Evolutionary conservation across 352 stramenopile species (phyloP).

Genomic region (Globisporangium megalacanthum): DNA sequence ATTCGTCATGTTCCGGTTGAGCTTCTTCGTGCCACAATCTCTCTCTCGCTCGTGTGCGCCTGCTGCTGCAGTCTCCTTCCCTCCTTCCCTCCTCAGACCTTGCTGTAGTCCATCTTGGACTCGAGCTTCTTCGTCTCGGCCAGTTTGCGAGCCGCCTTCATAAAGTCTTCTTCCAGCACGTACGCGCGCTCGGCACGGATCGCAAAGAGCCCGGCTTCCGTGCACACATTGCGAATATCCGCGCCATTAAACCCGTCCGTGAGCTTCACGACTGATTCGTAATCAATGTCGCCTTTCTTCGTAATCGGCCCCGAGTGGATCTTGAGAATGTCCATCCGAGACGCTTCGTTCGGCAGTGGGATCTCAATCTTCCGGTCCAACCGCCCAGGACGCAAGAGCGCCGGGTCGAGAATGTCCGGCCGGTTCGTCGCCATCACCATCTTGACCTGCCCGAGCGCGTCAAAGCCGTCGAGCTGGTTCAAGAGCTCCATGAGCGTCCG

Average conservation of each 20-base stretch:
- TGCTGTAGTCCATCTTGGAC: constrained; percentile 99
- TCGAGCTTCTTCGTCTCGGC: constrained; percentile 99
- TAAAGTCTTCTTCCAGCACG: constrained; percentile 99
- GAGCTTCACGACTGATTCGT: constrained; percentile 99
- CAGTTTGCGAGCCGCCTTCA: constrained; percentile 99
- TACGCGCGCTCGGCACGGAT: constrained; percentile 98
- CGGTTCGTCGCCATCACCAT: constrained; percentile 99
- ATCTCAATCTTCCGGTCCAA: constrained; percentile 99
- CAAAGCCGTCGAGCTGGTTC: constrained; percentile 99
- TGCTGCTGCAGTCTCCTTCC: background rate
- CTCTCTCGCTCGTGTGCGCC: background rate
- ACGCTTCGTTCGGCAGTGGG: constrained; percentile 97
- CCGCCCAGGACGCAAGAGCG: constrained; percentile 95
- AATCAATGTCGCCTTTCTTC: constrained; percentile 99
- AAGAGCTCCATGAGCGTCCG: constrained; percentile 99
- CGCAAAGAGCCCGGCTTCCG: constrained; percentile 95
- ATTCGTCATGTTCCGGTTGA: too few species aligned
- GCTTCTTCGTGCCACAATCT: background rate
- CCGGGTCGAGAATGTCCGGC: constrained; percentile 98
- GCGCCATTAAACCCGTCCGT: constrained; percentile 99
- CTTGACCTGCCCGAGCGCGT: constrained; percentile 97
- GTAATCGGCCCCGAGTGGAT: constrained; percentile 98
- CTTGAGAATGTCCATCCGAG: constrained; percentile 98
- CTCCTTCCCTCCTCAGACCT: constrained; percentile 85
- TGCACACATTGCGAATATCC: constrained; percentile 99